These are phyloP conservation scores for Candida corydali DNA, from an alignment of 805 yeast species.

Conservation along the genomic window DNA sequence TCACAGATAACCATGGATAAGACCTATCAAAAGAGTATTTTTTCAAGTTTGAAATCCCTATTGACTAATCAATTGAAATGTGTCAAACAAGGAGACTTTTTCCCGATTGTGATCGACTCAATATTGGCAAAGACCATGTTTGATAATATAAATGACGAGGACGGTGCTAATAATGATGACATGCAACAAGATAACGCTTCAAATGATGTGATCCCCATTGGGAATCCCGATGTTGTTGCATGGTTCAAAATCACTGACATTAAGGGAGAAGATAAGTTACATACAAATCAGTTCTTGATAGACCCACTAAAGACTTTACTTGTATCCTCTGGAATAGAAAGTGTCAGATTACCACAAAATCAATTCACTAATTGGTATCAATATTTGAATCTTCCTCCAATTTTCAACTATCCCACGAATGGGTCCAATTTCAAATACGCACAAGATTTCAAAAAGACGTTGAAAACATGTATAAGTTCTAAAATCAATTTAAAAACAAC, in stretches of 20 bases:
- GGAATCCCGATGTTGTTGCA: constrained; percentile 67
- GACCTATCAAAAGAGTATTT: constrained; percentile 55
- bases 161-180: constrained; percentile 16
- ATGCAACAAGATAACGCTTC: constrained; percentile 12
- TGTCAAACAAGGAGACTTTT: constrained; percentile 58
- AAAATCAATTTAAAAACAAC: constrained; percentile 51
- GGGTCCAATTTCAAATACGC: constrained; percentile 39
- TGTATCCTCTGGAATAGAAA: constrained; percentile 61
- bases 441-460: constrained; percentile 46
- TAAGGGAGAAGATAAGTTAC: constrained; percentile 23
- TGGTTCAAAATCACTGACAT: constrained; percentile 77
- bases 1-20: constrained; percentile 68
- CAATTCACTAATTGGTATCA: constrained; percentile 39
- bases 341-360: constrained; percentile 32
- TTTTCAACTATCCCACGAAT: constrained; percentile 30
- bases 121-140: constrained; percentile 55
- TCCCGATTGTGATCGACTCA: constrained; percentile 77
- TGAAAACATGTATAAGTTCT: constrained; percentile 47
- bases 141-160: constrained; percentile 22
- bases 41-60: constrained; percentile 54
- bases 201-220: constrained; percentile 45
- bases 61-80: constrained; percentile 59
- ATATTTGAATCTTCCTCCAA: constrained; percentile 42
- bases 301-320: constrained; percentile 68
- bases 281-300: constrained; percentile 46